These are phyloP conservation scores for Oryza coarctata DNA, from an alignment of 176 grass and related monocot genomes.

Conservation along the genomic window DNA sequence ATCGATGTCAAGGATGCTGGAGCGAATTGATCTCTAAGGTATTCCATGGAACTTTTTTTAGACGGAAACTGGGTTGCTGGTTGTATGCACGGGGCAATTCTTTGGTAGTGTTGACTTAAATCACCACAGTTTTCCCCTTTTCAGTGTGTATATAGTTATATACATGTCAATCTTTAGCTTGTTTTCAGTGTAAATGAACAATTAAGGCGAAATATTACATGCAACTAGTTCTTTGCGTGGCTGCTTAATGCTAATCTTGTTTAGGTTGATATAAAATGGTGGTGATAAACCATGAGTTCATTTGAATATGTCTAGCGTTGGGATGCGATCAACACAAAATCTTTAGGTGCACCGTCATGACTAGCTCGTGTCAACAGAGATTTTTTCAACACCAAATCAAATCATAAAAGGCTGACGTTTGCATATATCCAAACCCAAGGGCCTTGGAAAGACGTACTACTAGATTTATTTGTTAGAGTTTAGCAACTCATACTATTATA, in stretches of 20 bases:
- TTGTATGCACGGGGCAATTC: no score
- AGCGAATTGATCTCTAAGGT: constrained; percentile 33
- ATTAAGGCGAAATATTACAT: not conserved
- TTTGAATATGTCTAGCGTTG: not conserved
- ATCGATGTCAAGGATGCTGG: constrained; percentile 70
- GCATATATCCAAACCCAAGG: not conserved
- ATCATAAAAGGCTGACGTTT: not conserved
- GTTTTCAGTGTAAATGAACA: not conserved
- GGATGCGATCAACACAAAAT: not conserved
- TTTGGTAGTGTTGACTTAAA: not conserved
- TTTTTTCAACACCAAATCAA: not conserved
- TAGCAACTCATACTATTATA: not conserved
- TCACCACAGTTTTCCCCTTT: not conserved
- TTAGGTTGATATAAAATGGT: not conserved
- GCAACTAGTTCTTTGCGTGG: not conserved
- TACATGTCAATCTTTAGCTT: no score
- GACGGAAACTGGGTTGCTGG: not conserved
- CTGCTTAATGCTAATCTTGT: not conserved
- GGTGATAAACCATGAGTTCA: not conserved
- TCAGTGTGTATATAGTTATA: not conserved
- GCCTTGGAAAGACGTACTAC: no score
- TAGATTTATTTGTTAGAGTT: not conserved
- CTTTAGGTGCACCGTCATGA: not conserved
- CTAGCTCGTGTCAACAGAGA: no score
- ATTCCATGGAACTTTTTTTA: not conserved